These are phyloP conservation scores for Claviceps humidiphila DNA, from an alignment of 2,329 filamentous ascomycete genomes.

Conservation along the genomic window DNA sequence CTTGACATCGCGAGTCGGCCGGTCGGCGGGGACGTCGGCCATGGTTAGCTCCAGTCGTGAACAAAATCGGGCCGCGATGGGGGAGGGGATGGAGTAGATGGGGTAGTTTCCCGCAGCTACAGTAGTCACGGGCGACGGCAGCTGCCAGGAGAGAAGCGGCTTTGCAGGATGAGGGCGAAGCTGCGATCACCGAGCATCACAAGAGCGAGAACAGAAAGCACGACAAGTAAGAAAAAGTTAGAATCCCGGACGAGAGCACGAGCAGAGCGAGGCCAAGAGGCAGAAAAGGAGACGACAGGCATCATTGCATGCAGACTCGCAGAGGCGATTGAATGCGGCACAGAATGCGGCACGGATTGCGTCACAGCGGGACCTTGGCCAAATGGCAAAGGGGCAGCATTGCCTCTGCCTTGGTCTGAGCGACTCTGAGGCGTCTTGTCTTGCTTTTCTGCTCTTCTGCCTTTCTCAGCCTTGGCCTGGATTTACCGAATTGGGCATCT, in stretches of 20 bases:
- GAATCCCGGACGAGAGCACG: not conserved
- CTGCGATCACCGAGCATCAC: not conserved
- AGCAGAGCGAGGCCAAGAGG: not conserved
- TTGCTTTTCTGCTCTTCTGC: no score
- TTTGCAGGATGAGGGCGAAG: not conserved
- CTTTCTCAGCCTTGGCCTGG: no score
- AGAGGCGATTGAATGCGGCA: slow-evolving; percentile 5
- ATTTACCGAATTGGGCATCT: no score
- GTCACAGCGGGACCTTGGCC: slow-evolving; percentile 1
- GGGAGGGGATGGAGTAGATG: not conserved
- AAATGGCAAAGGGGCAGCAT: no score
- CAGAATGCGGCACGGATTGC: slow-evolving; percentile 4
- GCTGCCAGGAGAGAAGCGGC: not conserved
- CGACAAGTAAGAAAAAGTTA: not conserved
- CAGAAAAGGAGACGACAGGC: not conserved
- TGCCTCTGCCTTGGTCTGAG: no score
- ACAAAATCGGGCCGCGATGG: not conserved
- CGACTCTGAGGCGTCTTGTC: no score
- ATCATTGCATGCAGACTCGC: not conserved
- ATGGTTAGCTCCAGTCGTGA: slow-evolving; percentile 17
- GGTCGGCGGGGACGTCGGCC: slow-evolving; percentile 32
- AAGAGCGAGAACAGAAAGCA: not conserved
- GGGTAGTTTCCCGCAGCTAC: not conserved
- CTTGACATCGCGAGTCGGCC: slow-evolving; percentile 59
- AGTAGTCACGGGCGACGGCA: not conserved